These are phyloP conservation scores for Nevesoporus exiguus DNA, from an alignment of 768 basidiomycete species.

Conservation along the genomic window DNA sequence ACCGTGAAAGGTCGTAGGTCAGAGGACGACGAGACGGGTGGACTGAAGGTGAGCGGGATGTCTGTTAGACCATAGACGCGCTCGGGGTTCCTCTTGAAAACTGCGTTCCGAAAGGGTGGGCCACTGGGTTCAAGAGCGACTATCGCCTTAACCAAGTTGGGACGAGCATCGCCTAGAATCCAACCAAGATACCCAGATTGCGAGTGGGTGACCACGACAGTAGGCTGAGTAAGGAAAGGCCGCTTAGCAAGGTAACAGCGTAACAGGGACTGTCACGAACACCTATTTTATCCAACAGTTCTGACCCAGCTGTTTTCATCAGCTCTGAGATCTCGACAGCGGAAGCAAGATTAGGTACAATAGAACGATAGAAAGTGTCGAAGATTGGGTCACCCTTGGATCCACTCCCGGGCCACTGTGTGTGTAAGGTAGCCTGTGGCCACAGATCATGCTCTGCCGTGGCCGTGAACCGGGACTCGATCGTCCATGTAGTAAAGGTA, in stretches of 20 bases:
- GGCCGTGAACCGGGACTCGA: slow-evolving; percentile 45
- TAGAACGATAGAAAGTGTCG: slow-evolving; percentile 44
- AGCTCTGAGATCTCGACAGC: slow-evolving; percentile 36
- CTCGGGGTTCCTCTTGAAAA: slow-evolving; percentile 36
- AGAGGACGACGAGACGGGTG: slow-evolving; percentile 38
- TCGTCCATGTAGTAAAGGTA: slow-evolving; percentile 26
- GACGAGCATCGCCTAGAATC: slow-evolving; percentile 46
- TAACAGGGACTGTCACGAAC: slow-evolving; percentile 30
- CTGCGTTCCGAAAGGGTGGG: slow-evolving; percentile 43
- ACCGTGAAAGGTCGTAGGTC: slow-evolving; percentile 34
- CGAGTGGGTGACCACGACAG: slow-evolving; percentile 48
- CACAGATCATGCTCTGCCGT: slow-evolving; percentile 39
- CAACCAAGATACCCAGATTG: slow-evolving; percentile 49
- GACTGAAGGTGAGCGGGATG: slow-evolving; percentile 42
- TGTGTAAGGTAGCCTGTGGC: slow-evolving; percentile 45
- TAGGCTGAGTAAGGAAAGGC: slow-evolving; percentile 32
- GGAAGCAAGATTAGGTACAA: slow-evolving; percentile 38
- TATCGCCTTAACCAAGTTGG: slow-evolving; percentile 43
- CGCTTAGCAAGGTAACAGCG: background rate
- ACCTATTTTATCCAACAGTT: slow-evolving; percentile 45
- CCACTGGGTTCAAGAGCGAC: slow-evolving; percentile 49
- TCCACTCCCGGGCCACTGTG: slow-evolving; percentile 55
- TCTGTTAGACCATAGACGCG: slow-evolving; percentile 49
- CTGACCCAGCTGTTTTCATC: slow-evolving; percentile 39
- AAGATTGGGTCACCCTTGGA: slow-evolving; percentile 43